phyloP scores from a whole-genome alignment of 2,329 filamentous ascomycete species.

The Colletotrichum gloeosporioides region DNA sequence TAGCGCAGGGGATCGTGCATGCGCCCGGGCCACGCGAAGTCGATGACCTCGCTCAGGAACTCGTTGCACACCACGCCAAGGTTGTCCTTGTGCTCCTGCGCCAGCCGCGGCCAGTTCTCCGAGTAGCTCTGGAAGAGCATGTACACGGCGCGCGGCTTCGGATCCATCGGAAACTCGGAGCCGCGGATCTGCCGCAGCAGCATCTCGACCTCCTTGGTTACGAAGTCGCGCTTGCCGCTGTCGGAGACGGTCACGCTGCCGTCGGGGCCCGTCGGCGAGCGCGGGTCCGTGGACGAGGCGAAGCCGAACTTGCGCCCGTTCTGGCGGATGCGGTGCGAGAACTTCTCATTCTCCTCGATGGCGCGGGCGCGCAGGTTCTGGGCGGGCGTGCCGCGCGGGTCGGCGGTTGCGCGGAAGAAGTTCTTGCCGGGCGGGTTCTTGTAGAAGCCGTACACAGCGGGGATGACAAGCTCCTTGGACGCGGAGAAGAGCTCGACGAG shows the following conservation, averaged over 20 bases:
- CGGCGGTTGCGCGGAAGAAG: conserved; percentile 56
- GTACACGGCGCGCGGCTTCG: conserved; percentile 57
- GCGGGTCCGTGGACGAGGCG: conserved; percentile 24
- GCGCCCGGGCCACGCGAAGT: conserved; percentile 54
- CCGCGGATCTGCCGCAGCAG: conserved; percentile 56
- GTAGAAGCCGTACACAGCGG: conserved; percentile 59
- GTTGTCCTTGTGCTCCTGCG: conserved; percentile 60
- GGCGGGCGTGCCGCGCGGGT: conserved; percentile 54
- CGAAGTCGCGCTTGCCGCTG: conserved; percentile 52
- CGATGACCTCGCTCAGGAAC: conserved; percentile 56
- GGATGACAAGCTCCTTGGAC: conserved; percentile 59
- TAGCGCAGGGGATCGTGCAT: conserved; percentile 57
- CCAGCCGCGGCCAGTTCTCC: conserved; percentile 56
- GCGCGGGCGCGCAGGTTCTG: conserved; percentile 57
- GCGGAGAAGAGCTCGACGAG: conserved; percentile 58
- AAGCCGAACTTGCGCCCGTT: conserved; percentile 56
- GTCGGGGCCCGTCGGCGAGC: conserved; percentile 4
- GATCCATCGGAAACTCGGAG: conserved; percentile 58
- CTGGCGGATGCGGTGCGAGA: conserved; percentile 52
- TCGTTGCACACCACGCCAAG: conserved; percentile 59
- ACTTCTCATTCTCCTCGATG: conserved; percentile 57
- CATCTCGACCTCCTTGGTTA: conserved; percentile 52
- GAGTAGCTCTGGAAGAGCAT: conserved; percentile 61
- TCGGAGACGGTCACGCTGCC: conserved; percentile 32
- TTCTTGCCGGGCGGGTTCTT: conserved; percentile 58